phyloP scores from a whole-genome alignment of 2,329 filamentous ascomycete genomes.

The Epichloe glyceriae region DNA sequence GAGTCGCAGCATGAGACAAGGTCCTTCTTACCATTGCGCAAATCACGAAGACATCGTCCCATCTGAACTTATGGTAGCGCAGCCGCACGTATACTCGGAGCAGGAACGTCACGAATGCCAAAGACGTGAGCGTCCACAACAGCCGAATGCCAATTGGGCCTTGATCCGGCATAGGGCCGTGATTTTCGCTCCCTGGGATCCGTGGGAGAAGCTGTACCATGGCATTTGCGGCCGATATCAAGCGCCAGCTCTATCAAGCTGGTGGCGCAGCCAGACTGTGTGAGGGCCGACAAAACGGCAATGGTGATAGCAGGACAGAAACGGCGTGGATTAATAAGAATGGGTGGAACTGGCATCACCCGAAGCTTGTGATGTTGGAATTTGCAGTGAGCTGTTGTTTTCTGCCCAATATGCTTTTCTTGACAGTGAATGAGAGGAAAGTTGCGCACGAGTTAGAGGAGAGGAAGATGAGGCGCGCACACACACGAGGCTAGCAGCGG shows the following conservation, averaged over 20 bases:
- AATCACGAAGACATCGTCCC: slow-evolving; percentile 12
- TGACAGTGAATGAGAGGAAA: no score
- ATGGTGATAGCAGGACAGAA: no score
- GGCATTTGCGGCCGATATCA: not conserved
- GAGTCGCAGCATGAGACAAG: not conserved
- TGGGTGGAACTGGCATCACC: no score
- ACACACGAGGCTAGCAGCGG: no score
- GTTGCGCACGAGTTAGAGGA: no score
- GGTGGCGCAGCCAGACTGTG: not conserved
- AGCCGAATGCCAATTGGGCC: slow-evolving; percentile 6
- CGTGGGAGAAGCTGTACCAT: not conserved
- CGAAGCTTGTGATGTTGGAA: no score
- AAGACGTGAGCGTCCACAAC: slow-evolving; percentile 9
- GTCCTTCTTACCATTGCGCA: slow-evolving; percentile 8
- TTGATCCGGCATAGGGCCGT: slow-evolving; percentile 6
- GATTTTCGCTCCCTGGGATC: not conserved
- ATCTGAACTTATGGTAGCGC: slow-evolving; percentile 8
- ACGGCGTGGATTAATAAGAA: no score
- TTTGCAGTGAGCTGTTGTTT: no score
- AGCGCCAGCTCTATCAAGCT: not conserved
- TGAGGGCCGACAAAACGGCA: no score
- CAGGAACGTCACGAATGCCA: slow-evolving; percentile 7
- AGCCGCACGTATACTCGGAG: slow-evolving; percentile 8
- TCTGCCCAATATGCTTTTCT: no score
- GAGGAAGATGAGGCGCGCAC: no score